Conservation (phyloP, 495 filamentous ascomycete species). For the Daldinia concentrica region DNA sequence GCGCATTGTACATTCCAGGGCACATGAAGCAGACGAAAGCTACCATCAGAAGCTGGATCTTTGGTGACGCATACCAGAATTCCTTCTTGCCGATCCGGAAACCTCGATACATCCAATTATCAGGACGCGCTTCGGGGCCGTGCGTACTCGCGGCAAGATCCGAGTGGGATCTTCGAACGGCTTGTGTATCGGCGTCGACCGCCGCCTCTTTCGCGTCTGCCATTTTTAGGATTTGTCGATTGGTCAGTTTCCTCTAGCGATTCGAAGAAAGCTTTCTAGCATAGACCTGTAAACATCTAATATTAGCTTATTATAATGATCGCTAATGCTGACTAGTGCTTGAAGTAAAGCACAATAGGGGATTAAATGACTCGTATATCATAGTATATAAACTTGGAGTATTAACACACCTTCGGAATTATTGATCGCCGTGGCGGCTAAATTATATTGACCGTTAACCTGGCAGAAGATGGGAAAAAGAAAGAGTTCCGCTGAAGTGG, state of each 20-base stretch:
- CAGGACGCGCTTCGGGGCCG: conserved; percentile 43
- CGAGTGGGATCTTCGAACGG: conserved; percentile 8
- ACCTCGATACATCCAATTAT: conserved; percentile 76
- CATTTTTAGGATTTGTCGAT: conserved; percentile 24
- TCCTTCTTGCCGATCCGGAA: conserved; percentile 63
- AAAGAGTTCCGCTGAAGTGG: conserved; percentile 3
- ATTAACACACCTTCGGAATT: conserved; percentile 1
- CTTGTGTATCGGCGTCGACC: conserved; percentile 7
- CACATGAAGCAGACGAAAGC: conserved; percentile 90
- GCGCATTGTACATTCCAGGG: conserved; percentile 86
- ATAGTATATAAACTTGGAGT: not conserved
- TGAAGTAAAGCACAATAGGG: not conserved
- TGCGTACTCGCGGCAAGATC: conserved; percentile 22
- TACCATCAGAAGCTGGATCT: conserved; percentile 76
- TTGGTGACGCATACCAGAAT: conserved; percentile 79
- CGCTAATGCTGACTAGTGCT: not conserved
- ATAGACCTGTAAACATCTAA: conserved; percentile 14
- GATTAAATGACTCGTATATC: not conserved
- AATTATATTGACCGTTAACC: conserved; percentile 25
- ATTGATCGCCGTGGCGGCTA: conserved; percentile 36
- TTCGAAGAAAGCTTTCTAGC: conserved; percentile 22
- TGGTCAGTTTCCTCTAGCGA: conserved; percentile 6
- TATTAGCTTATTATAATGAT: conserved; percentile 21
- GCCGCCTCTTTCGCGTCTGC: conserved; percentile 26
- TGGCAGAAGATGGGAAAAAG: conserved; percentile 21